Evolutionary conservation across 78 protist genomes (phyloP), one percentile per base, ranked within the genome.

Genomic region (Polysphondylium violaceum): DNA sequence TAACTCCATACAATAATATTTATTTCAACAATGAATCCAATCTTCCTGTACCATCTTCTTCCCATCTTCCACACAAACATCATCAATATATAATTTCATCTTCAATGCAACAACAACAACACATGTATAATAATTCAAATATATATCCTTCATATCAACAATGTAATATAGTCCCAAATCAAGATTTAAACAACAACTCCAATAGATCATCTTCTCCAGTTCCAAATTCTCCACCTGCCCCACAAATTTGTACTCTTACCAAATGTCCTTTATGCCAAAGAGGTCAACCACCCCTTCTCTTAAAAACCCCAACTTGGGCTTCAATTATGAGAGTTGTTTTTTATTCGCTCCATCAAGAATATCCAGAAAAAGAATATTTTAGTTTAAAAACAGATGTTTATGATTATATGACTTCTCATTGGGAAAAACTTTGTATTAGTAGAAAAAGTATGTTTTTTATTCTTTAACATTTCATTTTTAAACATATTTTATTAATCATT

Each of bases 301-400:
- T 74, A 58, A 74, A 74, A 36, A 58, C 69, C 2, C 85, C 85
- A 59, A 74, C 69, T 23, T 74, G 85, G 85, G 33, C 64, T 33
- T 74, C 85, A 35, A 74, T 74, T 40, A 74, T 74, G 85, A 53
- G 69, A 40, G 85, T 74, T 74, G 85, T 74, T 33, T 74, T 74
- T 36, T 74, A 29, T 41, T 35, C 61, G 2, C 69, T 74, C 2
- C 85, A 74, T 58, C 23, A 29, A 19, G 65, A 59, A 25, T 74
- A 36, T 59, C 69, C 58, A 40, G 85, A 74, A 35, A 55, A 58
- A 55, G 53, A 74, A 58, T 74, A 74, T 58, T 74, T 74, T 36
- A 29, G 40, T 51, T 58, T 74, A 36, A 74, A 74, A 44, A 74
- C 65, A 11, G 85, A 74, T 51, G 85, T 74, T 21, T 74, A 74